These are phyloP conservation scores for Actinomucor elegans DNA, from an alignment of 371 early-diverging fungal genomes.

Conservation along the genomic window DNA sequence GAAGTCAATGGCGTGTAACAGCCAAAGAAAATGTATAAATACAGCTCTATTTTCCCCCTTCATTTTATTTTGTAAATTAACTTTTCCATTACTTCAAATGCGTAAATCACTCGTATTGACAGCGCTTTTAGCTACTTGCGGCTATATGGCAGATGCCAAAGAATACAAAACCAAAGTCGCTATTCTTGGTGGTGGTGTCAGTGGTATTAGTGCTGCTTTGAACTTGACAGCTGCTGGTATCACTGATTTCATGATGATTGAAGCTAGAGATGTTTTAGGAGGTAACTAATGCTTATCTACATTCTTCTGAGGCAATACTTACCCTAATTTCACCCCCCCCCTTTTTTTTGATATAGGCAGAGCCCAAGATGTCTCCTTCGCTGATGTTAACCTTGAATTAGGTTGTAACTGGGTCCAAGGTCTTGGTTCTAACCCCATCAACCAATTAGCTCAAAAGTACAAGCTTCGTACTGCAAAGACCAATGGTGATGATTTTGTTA, in stretches of 20 bases:
- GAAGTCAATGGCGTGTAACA: no score
- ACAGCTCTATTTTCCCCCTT: no score
- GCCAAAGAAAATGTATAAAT: no score
- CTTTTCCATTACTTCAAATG: no score
- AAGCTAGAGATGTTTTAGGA: slow-evolving; percentile 41
- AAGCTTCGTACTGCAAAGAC: slow-evolving; percentile 25
- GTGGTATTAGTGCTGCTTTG: slow-evolving; percentile 47
- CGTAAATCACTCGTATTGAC: background rate
- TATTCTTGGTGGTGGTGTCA: slow-evolving; percentile 52
- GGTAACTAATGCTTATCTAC: slow-evolving; percentile 15
- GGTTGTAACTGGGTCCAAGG: slow-evolving; percentile 58
- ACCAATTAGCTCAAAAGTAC: slow-evolving; percentile 37
- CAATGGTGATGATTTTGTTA: slow-evolving; percentile 35
- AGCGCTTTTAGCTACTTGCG: background rate
- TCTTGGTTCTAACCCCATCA: slow-evolving; percentile 46
- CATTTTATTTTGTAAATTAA: no score
- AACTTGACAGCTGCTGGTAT: slow-evolving; percentile 38
- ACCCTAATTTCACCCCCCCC: background rate
- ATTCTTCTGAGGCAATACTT: background rate
- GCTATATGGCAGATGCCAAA: slow-evolving; percentile 10
- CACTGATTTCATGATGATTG: slow-evolving; percentile 46
- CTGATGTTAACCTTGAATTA: slow-evolving; percentile 33
- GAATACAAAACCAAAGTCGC: slow-evolving; percentile 36
- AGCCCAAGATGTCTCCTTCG: slow-evolving; percentile 42
- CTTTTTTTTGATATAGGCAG: slow-evolving; percentile 26